These are phyloP conservation scores for Kwoniella dejecticola DNA, from an alignment of 768 basidiomycete genomes.

Conservation along the genomic window DNA sequence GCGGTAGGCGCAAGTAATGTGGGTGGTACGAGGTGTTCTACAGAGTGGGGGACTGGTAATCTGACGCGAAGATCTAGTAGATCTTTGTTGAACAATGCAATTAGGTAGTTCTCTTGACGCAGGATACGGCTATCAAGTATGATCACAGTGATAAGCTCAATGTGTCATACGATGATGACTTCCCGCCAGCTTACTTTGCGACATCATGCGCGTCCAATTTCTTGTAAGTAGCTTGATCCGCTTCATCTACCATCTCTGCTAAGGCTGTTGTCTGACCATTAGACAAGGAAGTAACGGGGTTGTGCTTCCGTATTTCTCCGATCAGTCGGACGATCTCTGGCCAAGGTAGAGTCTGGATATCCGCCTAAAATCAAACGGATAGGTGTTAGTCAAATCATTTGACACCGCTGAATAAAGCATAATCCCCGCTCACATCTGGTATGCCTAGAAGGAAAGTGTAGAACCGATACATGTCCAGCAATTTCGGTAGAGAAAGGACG, in stretches of 20 bases:
- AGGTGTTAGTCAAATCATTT: too few relatives aligned
- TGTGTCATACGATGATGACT: background rate
- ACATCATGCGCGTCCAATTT: constrained; percentile 97
- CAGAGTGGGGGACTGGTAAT: constrained; percentile 60
- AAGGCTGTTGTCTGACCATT: constrained; percentile 59
- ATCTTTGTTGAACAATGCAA: constrained; percentile 96
- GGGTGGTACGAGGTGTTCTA: constrained; percentile 31
- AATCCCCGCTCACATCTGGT: constrained; percentile 71
- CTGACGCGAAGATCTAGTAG: constrained; percentile 84
- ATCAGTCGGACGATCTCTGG: constrained; percentile 89
- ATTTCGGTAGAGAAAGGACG: constrained; percentile 69
- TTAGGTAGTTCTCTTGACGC: constrained; percentile 97
- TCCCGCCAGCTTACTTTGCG: constrained; percentile 65
- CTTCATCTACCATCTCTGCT: constrained; percentile 55
- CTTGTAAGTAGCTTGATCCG: constrained; percentile 59
- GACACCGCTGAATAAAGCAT: too few relatives aligned
- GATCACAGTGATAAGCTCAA: constrained; percentile 3
- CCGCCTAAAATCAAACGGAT: constrained; percentile 75
- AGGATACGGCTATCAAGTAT: constrained; percentile 70
- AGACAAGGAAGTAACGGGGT: constrained; percentile 77
- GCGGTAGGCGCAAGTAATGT: constrained; percentile 36
- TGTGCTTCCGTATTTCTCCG: constrained; percentile 83
- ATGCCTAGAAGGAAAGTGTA: constrained; percentile 91
- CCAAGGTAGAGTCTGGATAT: constrained; percentile 98
- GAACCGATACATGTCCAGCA: constrained; percentile 93